Conservation (phyloP, 2,329 filamentous ascomycete genomes). For the Endoconidiophora laricicola region DNA sequence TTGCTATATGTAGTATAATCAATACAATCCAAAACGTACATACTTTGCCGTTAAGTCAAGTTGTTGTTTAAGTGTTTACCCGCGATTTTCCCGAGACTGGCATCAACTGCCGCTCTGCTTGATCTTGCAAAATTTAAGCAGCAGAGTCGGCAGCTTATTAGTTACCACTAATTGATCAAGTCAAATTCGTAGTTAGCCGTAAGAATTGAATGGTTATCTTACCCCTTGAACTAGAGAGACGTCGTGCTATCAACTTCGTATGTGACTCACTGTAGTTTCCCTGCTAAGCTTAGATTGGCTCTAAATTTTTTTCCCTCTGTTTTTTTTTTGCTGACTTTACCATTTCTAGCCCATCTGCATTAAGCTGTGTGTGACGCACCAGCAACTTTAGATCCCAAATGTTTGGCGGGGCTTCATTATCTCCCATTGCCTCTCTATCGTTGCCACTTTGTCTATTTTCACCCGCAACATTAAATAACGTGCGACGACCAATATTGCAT, state of each 20-base stretch:
- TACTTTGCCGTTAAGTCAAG: too few relatives aligned
- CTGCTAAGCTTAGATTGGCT: neutral
- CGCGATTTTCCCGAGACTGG: neutral
- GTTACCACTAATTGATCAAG: too few relatives aligned
- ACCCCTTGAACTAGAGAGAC: neutral
- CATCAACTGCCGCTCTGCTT: too few relatives aligned
- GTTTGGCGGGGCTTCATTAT: slow-evolving; percentile 7
- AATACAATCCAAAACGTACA: too few relatives aligned
- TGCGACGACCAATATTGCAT: too few relatives aligned
- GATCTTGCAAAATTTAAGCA: too few relatives aligned
- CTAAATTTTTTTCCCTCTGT: neutral
- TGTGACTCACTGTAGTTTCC: neutral
- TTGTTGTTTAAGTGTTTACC: neutral
- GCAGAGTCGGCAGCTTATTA: too few relatives aligned
- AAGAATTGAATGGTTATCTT: neutral
- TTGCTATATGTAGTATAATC: too few relatives aligned
- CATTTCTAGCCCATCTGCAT: too few relatives aligned
- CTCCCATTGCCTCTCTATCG: neutral
- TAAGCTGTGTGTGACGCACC: slow-evolving; percentile 4
- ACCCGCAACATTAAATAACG: too few relatives aligned
- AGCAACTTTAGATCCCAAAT: slow-evolving; percentile 3
- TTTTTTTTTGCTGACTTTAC: neutral
- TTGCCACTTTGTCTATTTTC: neutral
- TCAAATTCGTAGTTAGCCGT: too few relatives aligned
- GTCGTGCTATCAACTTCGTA: neutral